Evolutionary conservation across 2,329 filamentous ascomycete species (phyloP), one percentile per base, ranked within the genome.

Genomic region (Aureobasidium sp.): DNA sequence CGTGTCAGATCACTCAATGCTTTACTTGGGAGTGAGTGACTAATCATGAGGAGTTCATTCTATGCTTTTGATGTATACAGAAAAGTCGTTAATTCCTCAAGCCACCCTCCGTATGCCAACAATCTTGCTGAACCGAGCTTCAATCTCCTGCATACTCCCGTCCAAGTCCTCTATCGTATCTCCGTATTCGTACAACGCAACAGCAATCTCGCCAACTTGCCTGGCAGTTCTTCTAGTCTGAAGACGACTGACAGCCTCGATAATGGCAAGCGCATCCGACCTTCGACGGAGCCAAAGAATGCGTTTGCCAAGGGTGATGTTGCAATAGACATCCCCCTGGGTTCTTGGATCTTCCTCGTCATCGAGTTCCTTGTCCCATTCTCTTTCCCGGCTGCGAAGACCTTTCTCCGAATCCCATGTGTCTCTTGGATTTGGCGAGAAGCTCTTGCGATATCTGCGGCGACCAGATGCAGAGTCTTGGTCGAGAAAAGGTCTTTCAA

Each of bases 401-500:
- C 45, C 60, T 49, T 22, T 64, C 57, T 61, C 49, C 0, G 49
- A 25, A 34, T 62, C 48, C 39, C 39, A 55, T 3, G 49, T 31
- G 7, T 52, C 47, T 7, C 45, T 29, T 3, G 57, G 45, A 12
- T 25, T 31, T 7, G 57, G 57, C 9, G 44, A 42, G 25, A 60
- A 51, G 44, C 22, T 49, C 34, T 34, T 60, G 36, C 57, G 57
- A 15, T 58, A 58, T 39, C 51, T 44, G 15, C 51, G 48, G 29
- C 51, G 48, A 3, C 51, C 60, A 31, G 17, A 15, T 5, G 27
- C 27, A 20, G 51, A n/a, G 12, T 67, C 66, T 14, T 58, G 17
- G 7, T 59, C 59, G 7, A 78, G 64, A 51, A 78, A 78, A 0
- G 74, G 72, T 52, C 67, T 63, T 66, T 78, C 76, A 5, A 78